Base-by-base conservation (phyloP, 169 alveolate species). In the Plasmodium malariae region DNA sequence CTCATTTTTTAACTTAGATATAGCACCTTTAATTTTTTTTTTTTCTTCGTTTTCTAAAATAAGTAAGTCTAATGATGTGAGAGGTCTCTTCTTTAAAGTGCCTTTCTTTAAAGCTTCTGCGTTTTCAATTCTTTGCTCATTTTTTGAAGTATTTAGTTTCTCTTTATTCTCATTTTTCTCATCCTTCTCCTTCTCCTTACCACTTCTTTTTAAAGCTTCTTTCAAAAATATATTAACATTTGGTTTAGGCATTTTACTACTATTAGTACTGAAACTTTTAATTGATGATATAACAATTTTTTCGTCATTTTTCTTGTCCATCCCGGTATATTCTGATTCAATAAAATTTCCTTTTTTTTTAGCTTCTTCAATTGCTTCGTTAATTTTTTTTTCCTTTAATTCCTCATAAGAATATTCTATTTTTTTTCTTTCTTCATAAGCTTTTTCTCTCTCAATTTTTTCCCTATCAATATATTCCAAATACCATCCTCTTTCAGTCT, bases 401-500 rank as follows among this genome's bases (percentile, higher is more conserved):
- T 80, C 85, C 51, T 80, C 90, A 80, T 67, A 67, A 14, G 90
- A 80, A 48, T 80, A 67, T 49, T 80, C 90, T 2, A 80, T 80
- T 80, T 80, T 80, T 80, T 80, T 80, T 59, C 71, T 63, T 60
- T 80, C 72, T 30, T 80, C 59, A 80, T 30, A 80, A 17, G 71
- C 70, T 80, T 80, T 80, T 68, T 88, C 94, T 30, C 96, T 93
- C 32, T 86, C 92, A 19, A 94, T 74, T 76, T 93, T 91, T 57
- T 96, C 98, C 24, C 95, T 96, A 78, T 96, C 98, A 3, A 95
- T 96, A 87, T 97, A 97, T 91, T 97, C 98, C 54, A 96, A 87
- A 88, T 94, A 95, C 98, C 98, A 96, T 11, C 99, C 99, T 94
- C 96, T 95, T 48, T 97, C 98, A 6, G 98, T 95, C 71, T 95